Evolutionary conservation across 163 green algal species (phyloP), one percentile per base, ranked within the genome.

Genomic region (Scenedesmus sp.): DNA sequence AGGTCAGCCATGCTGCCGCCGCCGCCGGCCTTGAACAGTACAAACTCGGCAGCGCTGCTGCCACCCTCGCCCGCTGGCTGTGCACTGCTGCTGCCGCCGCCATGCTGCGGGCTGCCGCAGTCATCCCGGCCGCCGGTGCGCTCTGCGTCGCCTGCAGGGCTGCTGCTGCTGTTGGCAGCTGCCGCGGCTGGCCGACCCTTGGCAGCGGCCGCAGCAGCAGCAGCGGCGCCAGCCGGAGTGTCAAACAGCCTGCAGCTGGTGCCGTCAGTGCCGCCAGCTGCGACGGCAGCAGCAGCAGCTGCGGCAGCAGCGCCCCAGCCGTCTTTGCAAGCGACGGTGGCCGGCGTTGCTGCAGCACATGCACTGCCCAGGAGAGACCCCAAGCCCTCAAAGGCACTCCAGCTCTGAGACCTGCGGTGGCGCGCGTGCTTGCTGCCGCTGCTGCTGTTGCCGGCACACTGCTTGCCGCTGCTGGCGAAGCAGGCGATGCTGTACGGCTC

Each of bases 311-410:
- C 30, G 68, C 44, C 68, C 85, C 70, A 90, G 33, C 72, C 85
- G 44, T 90, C 81, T 49, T 90, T 90, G 85, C 85, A 90, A 12
- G 53, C n/a, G 16, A 90, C 85, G 79, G 46, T 78, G 15, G 43
- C 85, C 43, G 85, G 85, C 24, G 85, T 83, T 44, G 30, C 20
- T 18, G 82, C 24, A n/a, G 18, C 44, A 4, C 12, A 49, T 30
- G 44, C n/a, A 46, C 2, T 15, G 15, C 20, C 35, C 18, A 90
- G 85, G 72, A 90, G 51, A 2, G 35, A 56, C 33, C 33, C 85
- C 33, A 90, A 30, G 44, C 85, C 85, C 33, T 90, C 70, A 85
- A 85, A 90, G 13, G 70, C 46, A 30, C 72, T 40, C 85, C 85
- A 90, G 24, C 44, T 56, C 24, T 20, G 65, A 89, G 43, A 51